Base-by-base conservation (phyloP, 805 yeast species). In the Metschnikowia lochheadii region DNA sequence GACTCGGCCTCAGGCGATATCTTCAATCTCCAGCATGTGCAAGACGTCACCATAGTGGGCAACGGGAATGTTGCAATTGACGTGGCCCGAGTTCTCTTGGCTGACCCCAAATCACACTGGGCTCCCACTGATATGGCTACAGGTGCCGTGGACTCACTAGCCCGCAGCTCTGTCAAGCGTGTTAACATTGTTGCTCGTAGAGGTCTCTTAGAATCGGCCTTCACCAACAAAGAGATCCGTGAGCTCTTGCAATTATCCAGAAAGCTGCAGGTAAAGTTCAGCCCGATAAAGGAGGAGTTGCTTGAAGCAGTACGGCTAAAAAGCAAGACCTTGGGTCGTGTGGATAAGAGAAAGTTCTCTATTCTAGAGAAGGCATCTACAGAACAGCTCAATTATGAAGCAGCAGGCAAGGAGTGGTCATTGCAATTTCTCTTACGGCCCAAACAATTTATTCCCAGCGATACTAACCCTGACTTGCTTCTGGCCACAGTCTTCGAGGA, bases 11-110 rank as follows among this genome's bases (percentile, higher is more conserved):
- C 51, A 29, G 46, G 39, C 11, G 64, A 65, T 49, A 40, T 50
- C 3, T 71, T 70, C 10, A 82, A 83, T n/a, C 73, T 92, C 58
- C 75, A 76, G 2, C 68, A 77, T 31, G 83, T 84, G 2, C 77
- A 79, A 53, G 73, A 77, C 36, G 96, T 89, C 1, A 81, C 86
- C 0, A 84, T 94, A 32, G 79, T 94, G n/a, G 99, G 99, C 6
- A 92, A 91, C 66, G 99, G 99, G 42, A 94, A 94, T 63, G 99
- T 94, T 15, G 96, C 98, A 0, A 70, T 94, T 53, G 99, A 94
- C 64, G 82, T 94, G 4, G 89, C 96, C 0, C 73, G 99, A 48
- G 75, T 94, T 1, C 69, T 94, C 33, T 66, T 91, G 49, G 83
- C 84, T 4, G 72, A 69, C 41, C 80, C 85, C 0, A 66, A 73